These are phyloP conservation scores for Clonostachys rosea DNA, from an alignment of 2,329 filamentous ascomycete genomes.

Conservation along the genomic window DNA sequence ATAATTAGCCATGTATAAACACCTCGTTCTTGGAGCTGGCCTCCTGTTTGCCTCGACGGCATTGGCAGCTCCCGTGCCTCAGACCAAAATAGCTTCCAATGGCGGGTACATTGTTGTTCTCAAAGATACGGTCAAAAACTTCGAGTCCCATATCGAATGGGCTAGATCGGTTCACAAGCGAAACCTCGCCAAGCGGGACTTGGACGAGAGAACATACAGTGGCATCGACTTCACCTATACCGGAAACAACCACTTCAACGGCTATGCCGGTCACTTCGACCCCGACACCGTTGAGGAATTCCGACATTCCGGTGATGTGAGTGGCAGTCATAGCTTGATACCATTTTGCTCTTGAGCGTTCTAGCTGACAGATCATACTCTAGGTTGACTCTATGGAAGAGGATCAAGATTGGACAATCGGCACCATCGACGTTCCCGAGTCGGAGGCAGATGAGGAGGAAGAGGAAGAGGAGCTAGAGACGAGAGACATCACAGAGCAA, in stretches of 20 bases:
- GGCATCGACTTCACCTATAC: slow-evolving; percentile 22
- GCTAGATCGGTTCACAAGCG: slow-evolving; percentile 48
- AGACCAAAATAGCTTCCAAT: too few species aligned
- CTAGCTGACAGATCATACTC: background rate
- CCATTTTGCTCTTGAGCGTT: background rate
- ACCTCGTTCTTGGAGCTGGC: too few species aligned
- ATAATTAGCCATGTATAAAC: too few species aligned
- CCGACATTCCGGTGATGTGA: slow-evolving; percentile 32
- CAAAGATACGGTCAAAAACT: slow-evolving; percentile 29
- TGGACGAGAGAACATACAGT: slow-evolving; percentile 9
- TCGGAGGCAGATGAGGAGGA: background rate
- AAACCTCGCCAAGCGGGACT: slow-evolving; percentile 41
- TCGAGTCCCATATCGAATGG: slow-evolving; percentile 41
- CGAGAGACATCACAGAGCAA: slow-evolving; percentile 20
- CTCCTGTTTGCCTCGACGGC: too few species aligned
- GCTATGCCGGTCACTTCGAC: slow-evolving; percentile 38
- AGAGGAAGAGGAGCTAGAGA: slow-evolving; percentile 7
- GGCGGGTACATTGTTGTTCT: slow-evolving; percentile 55
- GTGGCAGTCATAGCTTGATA: slow-evolving; percentile 6
- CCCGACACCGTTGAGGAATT: slow-evolving; percentile 31
- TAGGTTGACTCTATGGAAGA: slow-evolving; percentile 20
- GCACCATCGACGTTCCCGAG: slow-evolving; percentile 10
- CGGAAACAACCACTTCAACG: slow-evolving; percentile 23
- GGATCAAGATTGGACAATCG: slow-evolving; percentile 19
- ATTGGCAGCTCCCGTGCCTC: too few species aligned